Percentiles rank a stretch among this genome's conserved stretches.
Evolutionary conservation across 169 alveolate species (phyloP).

Genomic region (Babesia ovata): DNA sequence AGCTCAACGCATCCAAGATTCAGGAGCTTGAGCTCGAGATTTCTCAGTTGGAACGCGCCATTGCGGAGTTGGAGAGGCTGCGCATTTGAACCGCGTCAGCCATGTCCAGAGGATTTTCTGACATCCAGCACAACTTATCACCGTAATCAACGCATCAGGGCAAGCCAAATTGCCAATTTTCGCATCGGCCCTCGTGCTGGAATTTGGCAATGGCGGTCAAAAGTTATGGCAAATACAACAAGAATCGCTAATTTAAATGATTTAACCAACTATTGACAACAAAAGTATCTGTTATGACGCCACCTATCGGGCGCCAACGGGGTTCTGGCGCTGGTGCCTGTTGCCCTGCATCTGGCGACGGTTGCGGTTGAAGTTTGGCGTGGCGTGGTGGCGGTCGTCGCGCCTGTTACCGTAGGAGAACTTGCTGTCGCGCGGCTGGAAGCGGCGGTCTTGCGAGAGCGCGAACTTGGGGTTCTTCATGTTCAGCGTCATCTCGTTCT

Average conservation of each 20-base stretch:
- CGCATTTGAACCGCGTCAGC: background rate
- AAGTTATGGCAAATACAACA: too few species aligned
- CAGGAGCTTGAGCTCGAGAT: slow-evolving; percentile 67
- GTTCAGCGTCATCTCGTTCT: slow-evolving; percentile 83
- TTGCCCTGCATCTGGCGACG: slow-evolving; percentile 39
- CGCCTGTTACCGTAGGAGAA: slow-evolving; percentile 55
- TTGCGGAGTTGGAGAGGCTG: slow-evolving; percentile 56
- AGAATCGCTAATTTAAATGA: too few species aligned
- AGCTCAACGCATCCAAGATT: slow-evolving; percentile 77
- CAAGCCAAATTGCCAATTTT: too few species aligned
- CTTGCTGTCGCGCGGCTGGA: slow-evolving; percentile 64
- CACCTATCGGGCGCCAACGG: background rate
- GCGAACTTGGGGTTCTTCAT: slow-evolving; percentile 86
- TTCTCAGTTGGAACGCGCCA: slow-evolving; percentile 60
- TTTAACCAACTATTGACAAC: too few species aligned
- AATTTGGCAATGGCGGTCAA: too few species aligned
- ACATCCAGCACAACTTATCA: background rate
- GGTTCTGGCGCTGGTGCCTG: slow-evolving; percentile 19
- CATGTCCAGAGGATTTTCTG: background rate
- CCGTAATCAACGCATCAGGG: background rate
- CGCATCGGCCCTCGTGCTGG: too few species aligned
- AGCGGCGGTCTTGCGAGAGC: slow-evolving; percentile 65
- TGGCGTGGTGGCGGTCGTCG: slow-evolving; percentile 61
- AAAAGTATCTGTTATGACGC: background rate
- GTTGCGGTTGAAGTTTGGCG: slow-evolving; percentile 55